These are phyloP conservation scores for Cladosporium sp. DNA, from an alignment of 2,329 filamentous ascomycete species.

Conservation along the genomic window DNA sequence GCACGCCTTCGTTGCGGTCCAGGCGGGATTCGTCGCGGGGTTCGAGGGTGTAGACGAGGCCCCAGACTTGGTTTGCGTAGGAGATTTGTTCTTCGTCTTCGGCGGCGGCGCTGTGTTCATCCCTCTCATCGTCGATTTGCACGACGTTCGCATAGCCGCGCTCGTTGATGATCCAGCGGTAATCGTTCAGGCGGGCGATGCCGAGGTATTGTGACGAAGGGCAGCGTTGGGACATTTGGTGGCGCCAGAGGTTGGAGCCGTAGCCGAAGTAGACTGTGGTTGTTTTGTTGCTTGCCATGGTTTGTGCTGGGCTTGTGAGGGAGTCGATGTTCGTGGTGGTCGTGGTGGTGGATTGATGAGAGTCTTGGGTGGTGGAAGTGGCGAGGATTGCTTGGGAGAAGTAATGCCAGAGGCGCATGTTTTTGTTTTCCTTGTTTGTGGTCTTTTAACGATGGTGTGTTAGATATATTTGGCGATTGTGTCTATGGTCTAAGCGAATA, in stretches of 20 bases:
- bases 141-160: slow-evolving; percentile 68
- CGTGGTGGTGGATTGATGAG: not conserved
- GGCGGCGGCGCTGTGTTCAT: not conserved
- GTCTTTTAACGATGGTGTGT: too few relatives aligned
- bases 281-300: slow-evolving; percentile 5
- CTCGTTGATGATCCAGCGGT: slow-evolving; percentile 63
- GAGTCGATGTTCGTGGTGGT: too few relatives aligned
- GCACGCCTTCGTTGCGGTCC: slow-evolving; percentile 60
- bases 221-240: slow-evolving; percentile 63
- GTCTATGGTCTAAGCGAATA: too few relatives aligned
- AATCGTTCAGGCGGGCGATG: slow-evolving; percentile 53
- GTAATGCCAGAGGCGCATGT: slow-evolving; percentile 6
- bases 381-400: slow-evolving; percentile 7
- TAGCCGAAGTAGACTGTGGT: slow-evolving; percentile 64
- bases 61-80: slow-evolving; percentile 48
- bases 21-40: slow-evolving; percentile 48
- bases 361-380: not conserved
- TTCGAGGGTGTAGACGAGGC: slow-evolving; percentile 53
- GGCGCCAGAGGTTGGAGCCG: slow-evolving; percentile 64
- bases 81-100: slow-evolving; percentile 2
- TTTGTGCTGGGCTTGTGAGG: not conserved
- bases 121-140: slow-evolving; percentile 19
- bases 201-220: slow-evolving; percentile 52
- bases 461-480: too few relatives aligned
- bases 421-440: not conserved